These are phyloP conservation scores for Darksidea phi DNA, from an alignment of 495 filamentous ascomycete genomes.

Conservation along the genomic window DNA sequence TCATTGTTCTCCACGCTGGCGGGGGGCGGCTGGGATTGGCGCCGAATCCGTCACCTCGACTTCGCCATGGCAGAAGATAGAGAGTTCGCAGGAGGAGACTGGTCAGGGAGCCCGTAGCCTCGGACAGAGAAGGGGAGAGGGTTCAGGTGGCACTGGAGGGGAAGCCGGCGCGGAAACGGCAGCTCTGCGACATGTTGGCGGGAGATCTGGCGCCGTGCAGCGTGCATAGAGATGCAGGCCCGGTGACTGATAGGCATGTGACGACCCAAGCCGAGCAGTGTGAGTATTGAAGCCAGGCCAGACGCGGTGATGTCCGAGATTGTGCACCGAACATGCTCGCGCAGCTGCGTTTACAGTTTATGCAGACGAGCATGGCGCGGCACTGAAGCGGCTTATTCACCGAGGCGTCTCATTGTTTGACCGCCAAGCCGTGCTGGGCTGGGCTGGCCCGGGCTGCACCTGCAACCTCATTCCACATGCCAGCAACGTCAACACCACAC, in stretches of 20 bases:
- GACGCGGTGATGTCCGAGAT: neutral
- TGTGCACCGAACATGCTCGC: neutral
- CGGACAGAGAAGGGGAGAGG: neutral
- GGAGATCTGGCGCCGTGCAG: neutral
- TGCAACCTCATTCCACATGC: neutral
- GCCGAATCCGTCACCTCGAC: constrained; percentile 13
- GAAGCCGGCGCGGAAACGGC: neutral
- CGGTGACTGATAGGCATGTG: neutral
- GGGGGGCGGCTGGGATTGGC: constrained; percentile 18
- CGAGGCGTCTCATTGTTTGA: neutral
- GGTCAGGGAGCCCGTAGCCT: neutral
- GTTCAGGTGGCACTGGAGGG: neutral
- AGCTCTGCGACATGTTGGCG: neutral
- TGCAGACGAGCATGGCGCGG: neutral
- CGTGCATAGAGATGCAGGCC: neutral
- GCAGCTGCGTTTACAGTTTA: neutral
- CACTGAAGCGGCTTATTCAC: neutral
- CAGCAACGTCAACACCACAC: neutral
- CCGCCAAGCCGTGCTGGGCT: neutral
- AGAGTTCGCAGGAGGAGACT: neutral
- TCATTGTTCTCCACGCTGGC: constrained; percentile 9
- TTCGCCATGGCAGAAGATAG: constrained; percentile 12
- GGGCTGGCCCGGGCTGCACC: neutral
- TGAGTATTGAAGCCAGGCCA: neutral
- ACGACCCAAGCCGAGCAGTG: neutral